A percentile compares a stretch with the other conserved stretches of the same genome.
Evolutionary conservation across 2,329 filamentous ascomycete species (phyloP).

Genomic region (Cordyceps farinosa): DNA sequence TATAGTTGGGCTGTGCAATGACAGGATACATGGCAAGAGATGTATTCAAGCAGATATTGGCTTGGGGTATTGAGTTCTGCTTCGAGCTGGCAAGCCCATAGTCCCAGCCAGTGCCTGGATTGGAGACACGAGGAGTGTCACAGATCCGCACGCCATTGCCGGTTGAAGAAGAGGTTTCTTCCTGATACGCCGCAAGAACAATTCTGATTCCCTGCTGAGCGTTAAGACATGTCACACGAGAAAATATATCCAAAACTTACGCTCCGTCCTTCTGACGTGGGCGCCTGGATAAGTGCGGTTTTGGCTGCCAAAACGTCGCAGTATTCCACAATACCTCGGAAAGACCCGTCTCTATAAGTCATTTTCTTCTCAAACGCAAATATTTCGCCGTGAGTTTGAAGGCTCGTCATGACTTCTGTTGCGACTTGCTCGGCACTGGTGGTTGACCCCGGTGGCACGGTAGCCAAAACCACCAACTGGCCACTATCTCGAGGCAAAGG

Average conservation of each 20-base stretch:
- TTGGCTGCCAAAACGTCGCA: constrained; percentile 45
- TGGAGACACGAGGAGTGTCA: background rate
- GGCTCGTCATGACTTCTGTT: constrained; percentile 29
- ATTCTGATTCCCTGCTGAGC: constrained; percentile 5
- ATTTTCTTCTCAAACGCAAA: constrained; percentile 47
- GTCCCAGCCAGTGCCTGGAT: background rate
- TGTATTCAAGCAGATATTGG: constrained; percentile 24
- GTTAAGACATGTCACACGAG: background rate
- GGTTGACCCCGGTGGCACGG: constrained; percentile 20
- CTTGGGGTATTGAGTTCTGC: constrained; percentile 13
- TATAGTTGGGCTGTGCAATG: constrained; percentile 31
- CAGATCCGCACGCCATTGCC: background rate
- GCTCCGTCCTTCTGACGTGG: background rate
- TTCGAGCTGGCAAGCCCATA: constrained; percentile 9
- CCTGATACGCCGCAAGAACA: background rate
- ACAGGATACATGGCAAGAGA: constrained; percentile 33
- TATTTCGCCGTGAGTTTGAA: constrained; percentile 48
- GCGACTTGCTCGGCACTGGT: constrained; percentile 32
- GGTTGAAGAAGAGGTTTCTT: background rate
- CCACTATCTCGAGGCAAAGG: constrained; percentile 23
- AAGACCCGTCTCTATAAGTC: constrained; percentile 39
- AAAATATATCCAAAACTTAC: background rate
- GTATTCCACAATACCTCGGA: constrained; percentile 51
- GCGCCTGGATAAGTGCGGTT: constrained; percentile 37
- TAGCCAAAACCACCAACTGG: constrained; percentile 30